A percentile compares a stretch with the other conserved stretches of the same genome.
Conservation (phyloP, 2,329 filamentous ascomycete species). For the Nothophoma quercina region DNA sequence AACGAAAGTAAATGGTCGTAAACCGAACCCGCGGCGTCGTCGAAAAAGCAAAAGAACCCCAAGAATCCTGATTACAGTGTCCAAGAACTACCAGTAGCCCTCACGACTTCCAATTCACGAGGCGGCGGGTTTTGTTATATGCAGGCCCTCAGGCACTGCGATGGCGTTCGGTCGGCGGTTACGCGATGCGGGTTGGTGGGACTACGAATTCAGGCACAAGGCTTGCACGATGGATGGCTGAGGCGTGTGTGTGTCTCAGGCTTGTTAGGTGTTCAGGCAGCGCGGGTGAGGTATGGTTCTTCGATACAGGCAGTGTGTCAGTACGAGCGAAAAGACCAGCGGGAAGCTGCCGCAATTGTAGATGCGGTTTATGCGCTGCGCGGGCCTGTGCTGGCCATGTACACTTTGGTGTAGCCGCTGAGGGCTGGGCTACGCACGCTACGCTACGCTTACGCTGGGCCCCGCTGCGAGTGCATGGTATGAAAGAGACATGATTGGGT, state of each 20-base stretch:
- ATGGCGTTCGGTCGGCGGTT: conserved; percentile 22
- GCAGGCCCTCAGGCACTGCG: conserved; percentile 32
- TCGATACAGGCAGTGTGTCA: conserved; percentile 49
- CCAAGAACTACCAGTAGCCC: conserved; percentile 50
- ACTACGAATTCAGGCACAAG: conserved; percentile 39
- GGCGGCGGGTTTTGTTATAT: conserved; percentile 46
- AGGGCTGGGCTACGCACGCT: conserved; percentile 17
- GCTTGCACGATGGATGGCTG: conserved; percentile 32
- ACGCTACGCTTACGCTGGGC: conserved; percentile 1
- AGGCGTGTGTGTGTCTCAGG: conserved; percentile 47
- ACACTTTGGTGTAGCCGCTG: conserved; percentile 34
- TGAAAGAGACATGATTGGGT: conserved; percentile 24
- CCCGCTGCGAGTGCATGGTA: conserved; percentile 9
- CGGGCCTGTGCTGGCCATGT: conserved; percentile 22
- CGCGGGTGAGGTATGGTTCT: conserved; percentile 22
- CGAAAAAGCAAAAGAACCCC: conserved; percentile 14
- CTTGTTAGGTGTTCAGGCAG: conserved; percentile 41
- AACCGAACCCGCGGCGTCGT: conserved; percentile 38
- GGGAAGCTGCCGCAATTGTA: conserved; percentile 43
- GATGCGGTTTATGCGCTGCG: conserved; percentile 44
- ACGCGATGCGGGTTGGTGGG: too few species aligned
- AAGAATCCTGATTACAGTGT: conserved; percentile 9
- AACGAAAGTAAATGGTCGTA: conserved; percentile 41
- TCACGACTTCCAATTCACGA: conserved; percentile 14
- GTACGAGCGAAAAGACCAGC: conserved; percentile 37